Evolutionary conservation across 768 basidiomycete genomes (phyloP).

Genomic region (Auriculariales sp.): DNA sequence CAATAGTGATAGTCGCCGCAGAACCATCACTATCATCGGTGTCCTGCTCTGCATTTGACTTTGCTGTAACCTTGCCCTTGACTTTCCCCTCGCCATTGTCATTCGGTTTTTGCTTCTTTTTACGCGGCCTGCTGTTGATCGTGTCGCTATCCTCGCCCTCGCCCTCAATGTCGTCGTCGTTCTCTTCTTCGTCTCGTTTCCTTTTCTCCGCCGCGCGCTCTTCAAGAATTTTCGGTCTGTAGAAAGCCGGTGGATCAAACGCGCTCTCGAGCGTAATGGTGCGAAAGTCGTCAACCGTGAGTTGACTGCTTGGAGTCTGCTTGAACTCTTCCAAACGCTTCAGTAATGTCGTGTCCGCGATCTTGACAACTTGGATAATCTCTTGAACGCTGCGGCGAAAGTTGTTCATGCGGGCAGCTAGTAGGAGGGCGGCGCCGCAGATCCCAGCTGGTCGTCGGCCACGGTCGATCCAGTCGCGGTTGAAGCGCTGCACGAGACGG

Average conservation of each 20-base stretch:
- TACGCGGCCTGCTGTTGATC: no score
- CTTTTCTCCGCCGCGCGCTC: slow-evolving; percentile 16
- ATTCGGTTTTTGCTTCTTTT: no score
- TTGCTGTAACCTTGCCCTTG: no score
- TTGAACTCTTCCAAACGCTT: slow-evolving; percentile 94
- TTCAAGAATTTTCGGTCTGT: slow-evolving; percentile 58
- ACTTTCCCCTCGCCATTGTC: no score
- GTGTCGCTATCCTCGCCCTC: background rate
- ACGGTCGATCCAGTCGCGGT: slow-evolving; percentile 93
- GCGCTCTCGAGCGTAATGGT: slow-evolving; percentile 85
- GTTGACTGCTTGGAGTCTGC: slow-evolving; percentile 66
- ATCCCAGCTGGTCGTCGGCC: slow-evolving; percentile 94
- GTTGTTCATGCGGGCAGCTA: slow-evolving; percentile 98
- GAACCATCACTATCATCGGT: background rate
- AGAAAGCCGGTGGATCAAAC: slow-evolving; percentile 84
- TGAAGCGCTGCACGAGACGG: slow-evolving; percentile 85
- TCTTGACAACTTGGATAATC: slow-evolving; percentile 97
- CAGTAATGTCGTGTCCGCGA: slow-evolving; percentile 87
- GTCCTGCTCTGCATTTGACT: no score
- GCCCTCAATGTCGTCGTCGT: background rate
- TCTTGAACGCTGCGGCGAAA: slow-evolving; percentile 87
- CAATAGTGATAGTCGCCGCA: background rate
- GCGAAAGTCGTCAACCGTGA: slow-evolving; percentile 82
- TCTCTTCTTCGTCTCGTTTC: slow-evolving; percentile 17
- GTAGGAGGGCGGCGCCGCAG: slow-evolving; percentile 86